Conservation (phyloP, 2,329 filamentous ascomycete genomes). For the Trichoderma gracile region DNA sequence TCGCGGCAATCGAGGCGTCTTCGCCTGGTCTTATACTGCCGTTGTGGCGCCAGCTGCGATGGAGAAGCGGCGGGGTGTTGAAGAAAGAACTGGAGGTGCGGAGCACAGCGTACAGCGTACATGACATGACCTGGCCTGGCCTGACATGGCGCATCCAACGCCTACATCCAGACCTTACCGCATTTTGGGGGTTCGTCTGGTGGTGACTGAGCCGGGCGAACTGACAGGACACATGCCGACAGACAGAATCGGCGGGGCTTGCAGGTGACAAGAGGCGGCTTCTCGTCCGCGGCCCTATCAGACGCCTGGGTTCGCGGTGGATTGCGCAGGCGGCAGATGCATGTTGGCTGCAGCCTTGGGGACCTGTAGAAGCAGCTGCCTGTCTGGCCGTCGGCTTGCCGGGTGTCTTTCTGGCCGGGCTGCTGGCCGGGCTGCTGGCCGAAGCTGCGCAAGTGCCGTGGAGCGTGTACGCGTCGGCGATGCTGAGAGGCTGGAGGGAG, state of each 20-base stretch:
- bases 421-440: neutral
- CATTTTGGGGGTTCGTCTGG: neutral
- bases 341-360: neutral
- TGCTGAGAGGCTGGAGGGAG: neutral
- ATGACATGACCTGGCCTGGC: neutral
- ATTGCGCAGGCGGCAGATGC: neutral
- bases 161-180: neutral
- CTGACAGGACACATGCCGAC: too few relatives aligned
- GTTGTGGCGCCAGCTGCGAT: neutral
- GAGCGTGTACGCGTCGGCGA: neutral
- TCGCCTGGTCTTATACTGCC: neutral
- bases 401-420: neutral
- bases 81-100: neutral
- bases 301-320: neutral
- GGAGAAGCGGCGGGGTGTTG: neutral
- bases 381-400: neutral
- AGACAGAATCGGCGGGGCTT: too few relatives aligned
- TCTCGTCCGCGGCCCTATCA: neutral
- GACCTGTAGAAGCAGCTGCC: neutral
- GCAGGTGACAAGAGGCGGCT: neutral
- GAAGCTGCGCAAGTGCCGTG: neutral
- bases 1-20: neutral
- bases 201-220: too few relatives aligned
- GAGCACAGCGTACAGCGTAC: neutral
- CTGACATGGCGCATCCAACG: neutral